A percentile compares a stretch with the other conserved stretches of the same genome.
phyloP scores from a whole-genome alignment of 257 asterid species.

The Solanum piurae region DNA sequence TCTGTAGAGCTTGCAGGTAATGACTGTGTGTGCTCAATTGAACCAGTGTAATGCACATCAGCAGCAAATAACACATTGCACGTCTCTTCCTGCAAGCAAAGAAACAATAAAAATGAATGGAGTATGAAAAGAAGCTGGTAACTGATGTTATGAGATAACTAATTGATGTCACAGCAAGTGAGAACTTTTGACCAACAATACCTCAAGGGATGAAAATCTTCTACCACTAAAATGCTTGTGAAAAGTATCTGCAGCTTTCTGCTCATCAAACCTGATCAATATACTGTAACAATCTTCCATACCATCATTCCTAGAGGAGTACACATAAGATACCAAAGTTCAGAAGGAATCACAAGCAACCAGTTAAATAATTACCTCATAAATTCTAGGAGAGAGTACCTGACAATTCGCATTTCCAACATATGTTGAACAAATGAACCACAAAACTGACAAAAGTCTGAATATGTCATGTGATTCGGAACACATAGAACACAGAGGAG shows the following conservation, averaged over 20 bases:
- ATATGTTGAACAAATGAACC: slow-evolving; percentile 81
- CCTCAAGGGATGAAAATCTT: slow-evolving; percentile 85
- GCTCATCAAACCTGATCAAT: slow-evolving; percentile 70
- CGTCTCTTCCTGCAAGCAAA: slow-evolving; percentile 47
- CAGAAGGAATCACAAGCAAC: background rate
- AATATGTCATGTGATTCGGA: slow-evolving; percentile 93
- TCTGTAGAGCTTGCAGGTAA: slow-evolving; percentile 62
- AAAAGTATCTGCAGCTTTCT: slow-evolving; percentile 68
- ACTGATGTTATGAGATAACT: background rate
- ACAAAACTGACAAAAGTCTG: slow-evolving; percentile 91
- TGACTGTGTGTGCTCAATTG: slow-evolving; percentile 73
- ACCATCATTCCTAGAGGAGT: slow-evolving; percentile 59
- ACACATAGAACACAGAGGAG: slow-evolving; percentile 85
- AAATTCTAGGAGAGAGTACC: slow-evolving; percentile 30
- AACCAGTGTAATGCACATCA: slow-evolving; percentile 81
- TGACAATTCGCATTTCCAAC: slow-evolving; percentile 86
- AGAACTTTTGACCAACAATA: slow-evolving; percentile 8
- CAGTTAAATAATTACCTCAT: background rate
- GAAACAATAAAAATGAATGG: slow-evolving; percentile 2
- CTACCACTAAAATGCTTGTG: slow-evolving; percentile 63
- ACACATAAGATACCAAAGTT: slow-evolving; percentile 5
- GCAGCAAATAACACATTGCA: slow-evolving; percentile 63
- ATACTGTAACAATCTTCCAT: slow-evolving; percentile 70
- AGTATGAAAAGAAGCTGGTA: background rate
- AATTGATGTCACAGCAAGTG: background rate